Evolutionary conservation across 345 rosid genomes (phyloP).

Genomic region (Psidium friedrichsthalianum): DNA sequence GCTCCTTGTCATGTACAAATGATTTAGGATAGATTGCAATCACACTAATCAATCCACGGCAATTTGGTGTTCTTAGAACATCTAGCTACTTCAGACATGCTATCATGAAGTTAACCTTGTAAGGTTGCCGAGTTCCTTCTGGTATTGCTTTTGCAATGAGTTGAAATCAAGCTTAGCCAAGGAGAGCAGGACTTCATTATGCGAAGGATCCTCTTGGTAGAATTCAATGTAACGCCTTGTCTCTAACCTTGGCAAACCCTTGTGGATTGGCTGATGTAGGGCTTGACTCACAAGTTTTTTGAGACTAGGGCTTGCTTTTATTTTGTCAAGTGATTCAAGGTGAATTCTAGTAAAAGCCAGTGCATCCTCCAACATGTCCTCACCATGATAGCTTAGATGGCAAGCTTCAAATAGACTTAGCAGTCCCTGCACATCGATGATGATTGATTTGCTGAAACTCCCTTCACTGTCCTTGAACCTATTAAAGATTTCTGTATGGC

Average conservation of each 20-base stretch:
- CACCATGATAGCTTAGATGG: conserved; percentile 2
- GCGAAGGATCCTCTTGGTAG: not conserved
- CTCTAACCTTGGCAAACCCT: conserved; percentile 5
- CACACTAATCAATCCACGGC: not conserved
- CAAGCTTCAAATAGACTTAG: conserved; percentile 22
- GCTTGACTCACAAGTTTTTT: not conserved
- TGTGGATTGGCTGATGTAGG: not conserved
- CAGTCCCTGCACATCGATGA: conserved; percentile 2
- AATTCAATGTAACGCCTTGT: not conserved
- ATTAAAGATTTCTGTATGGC: conserved; percentile 8
- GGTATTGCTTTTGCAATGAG: not conserved
- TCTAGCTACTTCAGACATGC: not conserved
- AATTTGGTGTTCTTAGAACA: not conserved
- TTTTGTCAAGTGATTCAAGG: not conserved
- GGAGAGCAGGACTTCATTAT: not conserved
- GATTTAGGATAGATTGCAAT: not conserved
- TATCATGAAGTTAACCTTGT: not conserved
- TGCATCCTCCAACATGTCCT: conserved; percentile 5
- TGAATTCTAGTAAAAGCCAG: not conserved
- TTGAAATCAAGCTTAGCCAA: not conserved
- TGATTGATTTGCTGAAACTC: conserved; percentile 2
- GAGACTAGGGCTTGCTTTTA: not conserved
- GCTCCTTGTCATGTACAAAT: not conserved
- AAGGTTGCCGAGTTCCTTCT: not conserved
- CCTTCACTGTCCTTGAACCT: conserved; percentile 11